Evolutionary conservation across 2,329 filamentous ascomycete species (phyloP), one percentile per base, ranked within the genome.

Genomic region (Peltaster fructicola): DNA sequence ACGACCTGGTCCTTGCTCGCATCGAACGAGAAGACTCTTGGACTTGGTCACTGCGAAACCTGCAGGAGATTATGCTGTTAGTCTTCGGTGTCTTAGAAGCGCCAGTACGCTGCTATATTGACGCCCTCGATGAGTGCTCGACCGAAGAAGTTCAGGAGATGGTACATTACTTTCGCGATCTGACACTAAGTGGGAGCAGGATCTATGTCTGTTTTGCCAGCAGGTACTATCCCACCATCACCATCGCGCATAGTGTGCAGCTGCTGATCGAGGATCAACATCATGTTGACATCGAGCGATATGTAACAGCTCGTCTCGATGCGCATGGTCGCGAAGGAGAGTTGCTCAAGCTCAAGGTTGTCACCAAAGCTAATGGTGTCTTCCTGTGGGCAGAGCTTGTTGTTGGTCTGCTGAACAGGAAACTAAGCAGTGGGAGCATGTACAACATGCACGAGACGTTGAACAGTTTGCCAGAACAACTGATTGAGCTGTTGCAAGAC

Each of bases 381-480:
- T 26, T 26, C 6, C 5, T 26, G 2, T 26, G 24, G 24, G 24
- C 22, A 4, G n/a, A 20, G 7, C 7, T 26, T 7, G 24, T 26
- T 1, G 17, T 26, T 8, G 14, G 11, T 2, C 8, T 20, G 4
- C 13, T 26, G 4, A 26, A n/a, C n/a, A n/a, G n/a, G n/a, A n/a
- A n/a, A n/a, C n/a, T n/a, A n/a, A n/a, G n/a, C n/a, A n/a, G n/a
- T n/a, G n/a, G n/a, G n/a, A n/a, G n/a, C n/a, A n/a, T n/a, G n/a
- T n/a, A n/a, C n/a, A n/a, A n/a, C n/a, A n/a, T n/a, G n/a, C n/a
- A n/a, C n/a, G n/a, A n/a, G n/a, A n/a, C n/a, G n/a, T n/a, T n/a
- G n/a, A n/a, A n/a, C n/a, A n/a, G n/a, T n/a, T n/a, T n/a, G n/a
- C n/a, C n/a, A n/a, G n/a, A n/a, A n/a, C n/a, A n/a, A n/a, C n/a